Percentiles rank a stretch among this genome's conserved stretches.
These are phyloP conservation scores for Acanthamoeba culbertsoni DNA, from an alignment of 208 protist species.

Conservation along the genomic window DNA sequence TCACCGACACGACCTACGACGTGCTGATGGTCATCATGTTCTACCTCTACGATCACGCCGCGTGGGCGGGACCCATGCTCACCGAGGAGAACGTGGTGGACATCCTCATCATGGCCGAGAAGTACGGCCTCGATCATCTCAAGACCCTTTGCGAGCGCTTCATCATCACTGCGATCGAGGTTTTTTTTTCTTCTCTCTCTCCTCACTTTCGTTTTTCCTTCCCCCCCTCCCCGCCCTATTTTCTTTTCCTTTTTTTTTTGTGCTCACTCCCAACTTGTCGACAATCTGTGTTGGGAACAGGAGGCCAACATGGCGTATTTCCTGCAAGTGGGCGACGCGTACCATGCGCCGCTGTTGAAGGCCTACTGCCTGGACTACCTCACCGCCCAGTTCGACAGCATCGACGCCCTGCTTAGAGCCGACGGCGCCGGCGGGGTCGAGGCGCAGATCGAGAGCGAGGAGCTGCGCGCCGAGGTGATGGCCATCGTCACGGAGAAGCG, in stretches of 20 bases:
- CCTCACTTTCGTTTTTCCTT: not conserved
- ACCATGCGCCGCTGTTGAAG: not conserved
- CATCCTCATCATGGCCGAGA: not conserved
- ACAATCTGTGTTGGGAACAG: too few relatives aligned
- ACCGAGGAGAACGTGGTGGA: not conserved
- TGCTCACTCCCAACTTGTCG: too few relatives aligned
- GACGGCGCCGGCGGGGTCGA: not conserved
- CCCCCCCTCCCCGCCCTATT: not conserved
- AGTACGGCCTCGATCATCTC: not conserved
- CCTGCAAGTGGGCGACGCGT: not conserved
- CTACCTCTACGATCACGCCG: constrained; percentile 10
- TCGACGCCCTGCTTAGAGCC: not conserved
- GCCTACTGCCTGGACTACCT: not conserved
- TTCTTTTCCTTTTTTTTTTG: too few relatives aligned
- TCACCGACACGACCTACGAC: constrained; percentile 10
- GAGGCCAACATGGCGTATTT: not conserved
- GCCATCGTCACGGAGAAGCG: not conserved
- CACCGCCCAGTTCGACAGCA: not conserved
- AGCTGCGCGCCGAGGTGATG: not conserved
- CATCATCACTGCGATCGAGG: not conserved
- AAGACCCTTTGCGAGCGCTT: not conserved
- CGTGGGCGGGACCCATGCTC: not conserved
- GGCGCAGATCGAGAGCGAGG: not conserved
- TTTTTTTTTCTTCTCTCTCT: not conserved
- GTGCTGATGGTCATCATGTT: not conserved